phyloP scores from a whole-genome alignment of 768 basidiomycete species.

The Boletus edulis region DNA sequence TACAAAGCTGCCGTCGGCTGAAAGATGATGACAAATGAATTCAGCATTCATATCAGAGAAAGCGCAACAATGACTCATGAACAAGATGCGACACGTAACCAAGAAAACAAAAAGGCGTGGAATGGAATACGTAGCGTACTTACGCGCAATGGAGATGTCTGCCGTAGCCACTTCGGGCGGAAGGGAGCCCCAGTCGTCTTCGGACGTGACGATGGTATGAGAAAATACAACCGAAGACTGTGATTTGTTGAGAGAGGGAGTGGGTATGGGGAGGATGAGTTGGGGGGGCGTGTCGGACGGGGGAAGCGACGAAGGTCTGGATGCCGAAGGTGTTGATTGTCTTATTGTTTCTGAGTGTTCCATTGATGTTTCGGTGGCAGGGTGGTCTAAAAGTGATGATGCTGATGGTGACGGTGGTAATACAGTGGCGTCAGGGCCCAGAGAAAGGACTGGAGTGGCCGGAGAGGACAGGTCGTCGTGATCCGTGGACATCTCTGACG shows the following conservation, averaged over 20 bases:
- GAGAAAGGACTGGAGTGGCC: constrained; percentile 10
- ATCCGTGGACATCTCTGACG: constrained; percentile 26
- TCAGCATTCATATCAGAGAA: constrained; percentile 1
- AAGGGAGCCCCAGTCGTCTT: constrained; percentile 40
- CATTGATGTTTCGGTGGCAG: constrained; percentile 20
- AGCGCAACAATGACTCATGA: background rate
- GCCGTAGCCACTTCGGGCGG: constrained; percentile 52
- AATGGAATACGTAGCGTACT: constrained; percentile 28
- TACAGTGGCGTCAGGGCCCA: constrained; percentile 23
- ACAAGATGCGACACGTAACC: constrained; percentile 7
- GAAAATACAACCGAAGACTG: constrained; percentile 46
- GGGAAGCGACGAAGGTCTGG: constrained; percentile 20
- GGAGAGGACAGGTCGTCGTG: constrained; percentile 21
- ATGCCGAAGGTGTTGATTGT: constrained; percentile 12
- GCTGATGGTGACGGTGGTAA: constrained; percentile 19
- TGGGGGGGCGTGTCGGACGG: constrained; percentile 23
- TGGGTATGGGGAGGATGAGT: constrained; percentile 44
- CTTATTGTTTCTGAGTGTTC: constrained; percentile 18
- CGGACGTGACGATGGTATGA: constrained; percentile 36
- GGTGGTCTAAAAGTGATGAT: constrained; percentile 22
- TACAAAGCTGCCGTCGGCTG: constrained; percentile 75
- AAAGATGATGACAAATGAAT: background rate
- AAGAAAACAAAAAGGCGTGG: background rate
- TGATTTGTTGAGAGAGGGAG: constrained; percentile 36
- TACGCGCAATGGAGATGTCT: constrained; percentile 60